These are phyloP conservation scores for Elsinoe fawcettii DNA, from an alignment of 2,329 filamentous ascomycete genomes.

Conservation along the genomic window DNA sequence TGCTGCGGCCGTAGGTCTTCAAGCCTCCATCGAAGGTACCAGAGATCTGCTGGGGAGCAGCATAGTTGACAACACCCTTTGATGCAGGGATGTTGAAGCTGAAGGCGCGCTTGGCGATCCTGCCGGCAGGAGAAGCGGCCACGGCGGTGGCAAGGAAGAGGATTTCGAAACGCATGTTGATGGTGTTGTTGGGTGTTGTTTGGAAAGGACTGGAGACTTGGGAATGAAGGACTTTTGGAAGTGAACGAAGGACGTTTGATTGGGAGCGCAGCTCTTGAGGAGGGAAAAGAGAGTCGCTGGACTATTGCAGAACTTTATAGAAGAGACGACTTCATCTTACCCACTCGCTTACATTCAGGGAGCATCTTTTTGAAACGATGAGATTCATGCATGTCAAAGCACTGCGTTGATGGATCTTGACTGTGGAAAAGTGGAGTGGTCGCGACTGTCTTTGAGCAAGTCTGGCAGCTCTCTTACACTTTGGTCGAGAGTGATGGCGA, in stretches of 20 bases:
- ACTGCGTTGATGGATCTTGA: neutral
- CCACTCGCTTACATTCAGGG: constrained; percentile 1
- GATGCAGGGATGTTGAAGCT: constrained; percentile 21
- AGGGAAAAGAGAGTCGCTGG: neutral
- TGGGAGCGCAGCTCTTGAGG: constrained; percentile 16
- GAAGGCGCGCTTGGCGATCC: neutral
- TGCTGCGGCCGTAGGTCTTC: constrained; percentile 37
- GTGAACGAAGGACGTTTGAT: constrained; percentile 1
- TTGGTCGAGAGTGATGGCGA: neutral
- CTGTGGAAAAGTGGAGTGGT: neutral
- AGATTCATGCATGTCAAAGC: neutral
- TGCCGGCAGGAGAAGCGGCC: constrained; percentile 8
- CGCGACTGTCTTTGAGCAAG: neutral
- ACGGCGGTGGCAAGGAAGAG: constrained; percentile 8
- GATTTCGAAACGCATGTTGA: constrained; percentile 15
- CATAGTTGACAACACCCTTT: constrained; percentile 19
- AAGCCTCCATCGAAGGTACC: constrained; percentile 39
- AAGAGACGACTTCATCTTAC: neutral
- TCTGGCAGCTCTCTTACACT: no score
- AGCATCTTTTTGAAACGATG: constrained; percentile 3
- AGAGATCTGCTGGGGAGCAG: constrained; percentile 16
- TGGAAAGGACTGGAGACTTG: neutral
- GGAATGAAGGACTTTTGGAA: constrained; percentile 1
- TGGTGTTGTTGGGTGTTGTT: constrained; percentile 1
- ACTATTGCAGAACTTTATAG: neutral